phyloP scores from a whole-genome alignment of 1,139 yeast genomes.

The Blastobotrys illinoisensis region DNA sequence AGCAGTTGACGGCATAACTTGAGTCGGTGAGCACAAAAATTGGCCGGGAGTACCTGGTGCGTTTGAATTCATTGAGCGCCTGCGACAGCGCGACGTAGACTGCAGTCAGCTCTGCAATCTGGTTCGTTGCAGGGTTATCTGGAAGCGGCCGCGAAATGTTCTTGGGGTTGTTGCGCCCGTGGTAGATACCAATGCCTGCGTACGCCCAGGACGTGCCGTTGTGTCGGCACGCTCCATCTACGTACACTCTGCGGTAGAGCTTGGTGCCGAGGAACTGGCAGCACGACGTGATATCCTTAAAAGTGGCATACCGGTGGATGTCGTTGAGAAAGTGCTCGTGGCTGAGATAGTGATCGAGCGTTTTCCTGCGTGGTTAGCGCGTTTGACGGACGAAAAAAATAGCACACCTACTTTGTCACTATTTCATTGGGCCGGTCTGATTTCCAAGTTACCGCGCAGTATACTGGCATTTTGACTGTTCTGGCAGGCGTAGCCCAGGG shows the following conservation, averaged over 20 bases:
- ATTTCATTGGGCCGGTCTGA: background rate
- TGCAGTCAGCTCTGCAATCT: slow-evolving; percentile 74
- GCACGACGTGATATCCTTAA: background rate
- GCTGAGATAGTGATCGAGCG: background rate
- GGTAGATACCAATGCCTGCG: slow-evolving; percentile 76
- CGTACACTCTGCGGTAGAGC: slow-evolving; percentile 38
- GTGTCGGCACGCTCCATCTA: slow-evolving; percentile 66
- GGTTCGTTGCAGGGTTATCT: slow-evolving; percentile 57
- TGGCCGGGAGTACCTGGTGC: background rate
- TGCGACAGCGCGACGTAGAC: slow-evolving; percentile 47
- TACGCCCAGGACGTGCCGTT: slow-evolving; percentile 42
- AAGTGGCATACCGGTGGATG: background rate
- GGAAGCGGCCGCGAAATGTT: slow-evolving; percentile 46
- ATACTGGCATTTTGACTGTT: background rate
- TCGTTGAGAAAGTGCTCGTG: background rate
- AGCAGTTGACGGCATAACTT: slow-evolving; percentile 44
- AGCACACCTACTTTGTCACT: background rate
- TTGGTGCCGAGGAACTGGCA: background rate
- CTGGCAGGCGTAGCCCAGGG: background rate
- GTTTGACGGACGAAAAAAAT: background rate
- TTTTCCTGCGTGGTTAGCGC: background rate
- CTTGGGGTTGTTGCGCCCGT: slow-evolving; percentile 49
- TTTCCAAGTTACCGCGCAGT: background rate
- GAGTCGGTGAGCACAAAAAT: slow-evolving; percentile 49
- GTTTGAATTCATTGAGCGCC: background rate